Base-by-base conservation (phyloP, 1,139 yeast genomes). In the Zygoascus meyerae region DNA sequence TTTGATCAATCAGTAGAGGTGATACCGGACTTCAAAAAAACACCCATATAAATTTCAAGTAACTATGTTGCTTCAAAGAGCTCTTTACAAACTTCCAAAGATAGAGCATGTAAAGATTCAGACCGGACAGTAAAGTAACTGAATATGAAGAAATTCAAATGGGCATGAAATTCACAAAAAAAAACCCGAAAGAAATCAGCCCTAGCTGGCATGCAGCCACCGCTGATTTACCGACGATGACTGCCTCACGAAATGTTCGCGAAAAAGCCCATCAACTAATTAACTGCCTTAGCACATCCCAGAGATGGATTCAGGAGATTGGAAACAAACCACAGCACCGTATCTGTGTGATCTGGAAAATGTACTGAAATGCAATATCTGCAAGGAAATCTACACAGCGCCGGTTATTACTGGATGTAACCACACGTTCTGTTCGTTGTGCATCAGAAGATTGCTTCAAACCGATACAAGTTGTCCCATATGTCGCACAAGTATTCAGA, bases 391-490 rank as follows among this genome's bases (percentile, higher is more conserved):
- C 54, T 71, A 86, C 51, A 73, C 69, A 40, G 90, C 94, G 0
- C 97, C 98, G 1, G 89, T 87, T 47, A 69, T 85, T 39, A 86
- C 97, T 1, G 75, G 83, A 5, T 90, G 97, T 67, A 83, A 86
- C 42, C 97, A 92, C 62, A 83, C 94, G 0, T 92, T 89, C 62
- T 92, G 98, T 63, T 87, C 96, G 0, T 74, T 83, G 17, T 92
- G 98, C 63, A 86, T 92, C 33, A 73, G 97, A 51, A 78, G 84
- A 53, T 79, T 83, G 52, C 66, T 90, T 41, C 70, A 79, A 18
- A 68, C 67, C 38, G 78, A 77, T 33, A 74, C 75, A 34, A 69
- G 75, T 48, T 92, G 97, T 61, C 97, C 97, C 0, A 67, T 86
- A 44, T 92, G 98, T 64, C 75, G 83, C 34, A 70, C 76, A 10